Base-by-base conservation (phyloP, 192 early-diverging fungal species). In the Entomortierella beljakovae region DNA sequence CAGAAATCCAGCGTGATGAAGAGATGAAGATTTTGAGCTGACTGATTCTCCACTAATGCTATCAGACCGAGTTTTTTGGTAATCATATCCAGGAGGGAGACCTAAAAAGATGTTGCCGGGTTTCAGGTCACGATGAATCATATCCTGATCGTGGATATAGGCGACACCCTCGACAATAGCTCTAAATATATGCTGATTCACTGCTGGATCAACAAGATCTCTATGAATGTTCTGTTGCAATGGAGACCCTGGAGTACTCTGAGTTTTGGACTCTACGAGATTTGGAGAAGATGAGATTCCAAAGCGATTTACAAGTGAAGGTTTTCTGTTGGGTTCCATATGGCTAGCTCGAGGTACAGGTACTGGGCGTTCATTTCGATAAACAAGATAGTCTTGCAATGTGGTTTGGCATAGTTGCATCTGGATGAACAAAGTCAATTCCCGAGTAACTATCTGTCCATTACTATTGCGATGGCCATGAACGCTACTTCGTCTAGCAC, bases 331-430 rank as follows among this genome's bases (percentile, higher is more conserved):
- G 7, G 43, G 23, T 3, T 69, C 66, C 1, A 15, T 6, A 54
- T 52, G 80, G 86, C 84, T 11, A 73, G 70, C 15, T 23, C 15
- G 53, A 16, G 46, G 26, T 35, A 49, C 6, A 23, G 70, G 63
- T 22, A 66, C 59, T 2, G 94, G 83, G 28, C 89, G 90, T 66
- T 88, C 81, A 59, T 93, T 88, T 7, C 89, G 82, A 34, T 86
- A 85, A 34, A 64, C 48, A 0, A 94, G 82, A 38, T 89, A 94
- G 77, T 94, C 92, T 33, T 86, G 86, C 25, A 94, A 75, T 1
- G 89, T 91, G 52, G 81, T 90, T 58, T 88, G 87, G 61, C 97
- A 99, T 32, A 99, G 84, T 70, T 99, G 95, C 97, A 99, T 95
- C 68, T 96, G 94, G 54, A 96, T 90, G 77, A 91, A 93, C 31